A percentile compares a stretch with the other conserved stretches of the same genome.
phyloP scores from a whole-genome alignment of 1,139 yeast species.

The Pichia sorboxylosa region DNA sequence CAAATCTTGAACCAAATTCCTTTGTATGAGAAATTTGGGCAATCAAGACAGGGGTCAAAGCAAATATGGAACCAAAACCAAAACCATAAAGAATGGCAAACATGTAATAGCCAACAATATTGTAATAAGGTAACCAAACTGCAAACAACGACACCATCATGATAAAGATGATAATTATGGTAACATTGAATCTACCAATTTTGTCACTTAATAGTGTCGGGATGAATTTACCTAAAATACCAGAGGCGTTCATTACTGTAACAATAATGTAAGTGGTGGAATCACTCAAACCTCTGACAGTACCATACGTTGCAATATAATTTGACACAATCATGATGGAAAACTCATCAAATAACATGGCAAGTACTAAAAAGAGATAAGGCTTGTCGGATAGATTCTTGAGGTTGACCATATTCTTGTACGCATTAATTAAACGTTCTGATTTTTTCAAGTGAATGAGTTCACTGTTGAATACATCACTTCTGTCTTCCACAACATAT shows the following conservation, averaged over 20 bases:
- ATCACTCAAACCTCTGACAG: conserved; percentile 31
- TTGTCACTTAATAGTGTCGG: conserved; percentile 38
- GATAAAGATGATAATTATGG: conserved; percentile 29
- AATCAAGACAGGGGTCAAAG: conserved; percentile 29
- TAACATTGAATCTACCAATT: conserved; percentile 42
- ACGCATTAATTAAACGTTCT: conserved; percentile 26
- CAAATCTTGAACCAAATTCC: conserved; percentile 57
- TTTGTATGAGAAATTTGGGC: conserved; percentile 56
- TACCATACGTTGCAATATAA: conserved; percentile 42
- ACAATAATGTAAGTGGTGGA: conserved; percentile 34
- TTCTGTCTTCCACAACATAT: conserved; percentile 16
- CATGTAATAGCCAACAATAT: conserved; percentile 24
- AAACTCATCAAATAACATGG: conserved; percentile 19
- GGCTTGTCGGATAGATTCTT: conserved; percentile 31
- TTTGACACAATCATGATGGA: conserved; percentile 17
- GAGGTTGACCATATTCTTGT: conserved; percentile 31
- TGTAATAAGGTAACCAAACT: conserved; percentile 36
- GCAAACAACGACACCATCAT: conserved; percentile 26
- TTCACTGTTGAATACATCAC: conserved; percentile 18
- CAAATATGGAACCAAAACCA: conserved; percentile 21
- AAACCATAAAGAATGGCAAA: conserved; percentile 32
- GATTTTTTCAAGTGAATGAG: conserved; percentile 3
- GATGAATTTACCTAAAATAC: conserved; percentile 38
- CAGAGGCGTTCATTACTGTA: conserved; percentile 37
- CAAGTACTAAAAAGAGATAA: conserved; percentile 23